Evolutionary conservation across 805 yeast species (phyloP), one percentile per base, ranked within the genome.

Genomic region (Saturnispora sanitii): DNA sequence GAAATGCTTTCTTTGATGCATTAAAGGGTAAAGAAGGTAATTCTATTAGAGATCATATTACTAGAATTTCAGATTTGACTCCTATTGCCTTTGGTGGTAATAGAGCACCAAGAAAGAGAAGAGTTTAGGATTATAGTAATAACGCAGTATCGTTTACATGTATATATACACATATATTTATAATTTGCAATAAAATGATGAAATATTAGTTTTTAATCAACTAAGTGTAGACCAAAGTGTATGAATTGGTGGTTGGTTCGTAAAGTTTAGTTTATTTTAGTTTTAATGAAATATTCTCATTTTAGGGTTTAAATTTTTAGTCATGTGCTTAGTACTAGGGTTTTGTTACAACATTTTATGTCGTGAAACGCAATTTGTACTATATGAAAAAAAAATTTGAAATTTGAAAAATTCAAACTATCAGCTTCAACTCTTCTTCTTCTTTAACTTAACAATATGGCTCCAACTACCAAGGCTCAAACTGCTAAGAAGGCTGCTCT

Each of bases 401-500:
- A 9, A 20, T 22, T 29, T 18, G 34, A 20, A 37, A 13, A 15
- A 37, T 37, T 22, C 11, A 17, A 19, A 18, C 43, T 32, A 27
- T 16, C 13, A 3, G n/a, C n/a, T 16, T n/a, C n/a, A 34, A 18
- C 35, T 42, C 29, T 33, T 29, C 43, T 42, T 33, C 36, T 26
- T 22, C 18, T 18, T 37, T 27, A 22, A 19, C 33, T n/a, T 22
- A 38, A 38, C 27, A 39, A 27, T 11, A 42, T 21, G 47, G 37
- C 40, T 31, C 68, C 70, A 57, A 70, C 67, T 56, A 67, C 73
- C 56, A 83, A 92, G 78, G 98, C 98, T 74, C 75, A 86, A 67
- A 77, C 84, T 71, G 97, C 98, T 70, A 87, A 92, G 81, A 92
- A 90, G 79, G 92, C 96, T 70, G 96, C 85, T 71, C 82, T 82